Evolutionary conservation across 2,329 filamentous ascomycete genomes (phyloP).

Genomic region (Thermothelomyces thermophilus): DNA sequence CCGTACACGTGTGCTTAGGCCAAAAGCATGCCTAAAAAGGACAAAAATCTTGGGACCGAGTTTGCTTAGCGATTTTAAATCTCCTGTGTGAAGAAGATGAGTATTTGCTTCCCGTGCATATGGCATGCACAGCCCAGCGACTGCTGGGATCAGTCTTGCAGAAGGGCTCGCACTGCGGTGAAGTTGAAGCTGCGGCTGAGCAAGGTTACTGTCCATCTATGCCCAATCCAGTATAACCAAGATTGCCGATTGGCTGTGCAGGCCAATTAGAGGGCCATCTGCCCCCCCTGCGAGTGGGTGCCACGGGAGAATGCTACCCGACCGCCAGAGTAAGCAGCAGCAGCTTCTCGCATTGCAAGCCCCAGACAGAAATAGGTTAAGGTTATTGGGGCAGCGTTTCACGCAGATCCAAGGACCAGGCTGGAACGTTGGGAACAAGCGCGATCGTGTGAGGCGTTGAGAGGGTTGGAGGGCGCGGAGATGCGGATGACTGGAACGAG

Average conservation of each 20-base stretch:
- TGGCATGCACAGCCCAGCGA: too few species aligned
- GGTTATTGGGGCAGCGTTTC: background rate
- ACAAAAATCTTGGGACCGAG: too few species aligned
- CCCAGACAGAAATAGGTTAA: background rate
- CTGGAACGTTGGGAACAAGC: too few species aligned
- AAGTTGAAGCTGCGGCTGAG: background rate
- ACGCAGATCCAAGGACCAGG: background rate
- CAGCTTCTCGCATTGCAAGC: background rate
- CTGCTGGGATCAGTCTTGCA: too few species aligned
- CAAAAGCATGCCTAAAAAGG: too few species aligned
- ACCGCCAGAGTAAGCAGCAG: background rate
- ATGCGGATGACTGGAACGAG: too few species aligned
- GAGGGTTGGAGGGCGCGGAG: too few species aligned
- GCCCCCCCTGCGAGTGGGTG: background rate
- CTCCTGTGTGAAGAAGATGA: too few species aligned
- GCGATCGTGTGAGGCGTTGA: background rate
- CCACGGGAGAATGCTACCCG: background rate
- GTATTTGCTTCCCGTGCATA: too few species aligned
- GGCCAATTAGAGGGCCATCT: background rate
- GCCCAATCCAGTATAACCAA: background rate
- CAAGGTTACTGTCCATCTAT: background rate
- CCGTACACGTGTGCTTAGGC: too few species aligned
- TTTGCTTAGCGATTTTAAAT: too few species aligned
- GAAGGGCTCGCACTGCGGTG: background rate
- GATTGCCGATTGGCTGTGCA: background rate